A percentile compares a stretch with the other conserved stretches of the same genome.
Conservation (phyloP, 805 yeast genomes). For the Kazachstania kunashirensis region DNA sequence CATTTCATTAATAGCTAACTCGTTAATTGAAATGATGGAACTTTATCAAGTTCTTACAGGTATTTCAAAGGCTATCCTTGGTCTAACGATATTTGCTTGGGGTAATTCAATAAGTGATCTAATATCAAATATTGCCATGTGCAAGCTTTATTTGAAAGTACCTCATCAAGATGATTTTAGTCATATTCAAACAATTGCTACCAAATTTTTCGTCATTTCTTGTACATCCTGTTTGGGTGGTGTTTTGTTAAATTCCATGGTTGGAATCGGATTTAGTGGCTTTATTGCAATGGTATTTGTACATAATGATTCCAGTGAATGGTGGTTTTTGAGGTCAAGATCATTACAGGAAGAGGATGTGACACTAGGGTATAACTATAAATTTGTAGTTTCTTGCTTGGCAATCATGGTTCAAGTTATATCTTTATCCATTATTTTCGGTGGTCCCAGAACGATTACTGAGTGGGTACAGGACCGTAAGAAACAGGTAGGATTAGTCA, state of each 20-base stretch:
- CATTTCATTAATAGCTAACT: slow-evolving; percentile 29
- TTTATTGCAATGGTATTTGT: slow-evolving; percentile 33
- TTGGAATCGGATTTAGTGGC: slow-evolving; percentile 79
- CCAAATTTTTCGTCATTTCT: slow-evolving; percentile 83
- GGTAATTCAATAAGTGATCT: slow-evolving; percentile 93
- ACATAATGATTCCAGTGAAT: slow-evolving; percentile 9
- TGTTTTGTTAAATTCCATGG: slow-evolving; percentile 65
- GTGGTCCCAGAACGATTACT: slow-evolving; percentile 9
- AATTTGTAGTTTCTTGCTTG: slow-evolving; percentile 22
- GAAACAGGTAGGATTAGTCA: slow-evolving; percentile 16
- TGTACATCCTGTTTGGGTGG: slow-evolving; percentile 92
- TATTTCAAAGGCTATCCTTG: slow-evolving; percentile 74
- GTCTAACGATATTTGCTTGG: slow-evolving; percentile 84
- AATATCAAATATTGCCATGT: slow-evolving; percentile 75
- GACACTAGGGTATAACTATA: slow-evolving; percentile 9
- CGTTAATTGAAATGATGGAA: slow-evolving; percentile 29
- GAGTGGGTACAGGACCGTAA: slow-evolving; percentile 9
- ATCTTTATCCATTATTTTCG: slow-evolving; percentile 13
- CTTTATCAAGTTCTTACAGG: slow-evolving; percentile 25
- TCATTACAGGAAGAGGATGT: slow-evolving; percentile 10
- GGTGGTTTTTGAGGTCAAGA: slow-evolving; percentile 22
- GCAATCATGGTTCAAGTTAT: slow-evolving; percentile 18
- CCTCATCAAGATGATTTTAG: slow-evolving; percentile 15
- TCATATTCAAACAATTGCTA: slow-evolving; percentile 15
- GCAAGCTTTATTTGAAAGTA: slow-evolving; percentile 37